These are phyloP conservation scores for Lithospermum erythrorhizon DNA, from an alignment of 257 asterid species.

Conservation along the genomic window DNA sequence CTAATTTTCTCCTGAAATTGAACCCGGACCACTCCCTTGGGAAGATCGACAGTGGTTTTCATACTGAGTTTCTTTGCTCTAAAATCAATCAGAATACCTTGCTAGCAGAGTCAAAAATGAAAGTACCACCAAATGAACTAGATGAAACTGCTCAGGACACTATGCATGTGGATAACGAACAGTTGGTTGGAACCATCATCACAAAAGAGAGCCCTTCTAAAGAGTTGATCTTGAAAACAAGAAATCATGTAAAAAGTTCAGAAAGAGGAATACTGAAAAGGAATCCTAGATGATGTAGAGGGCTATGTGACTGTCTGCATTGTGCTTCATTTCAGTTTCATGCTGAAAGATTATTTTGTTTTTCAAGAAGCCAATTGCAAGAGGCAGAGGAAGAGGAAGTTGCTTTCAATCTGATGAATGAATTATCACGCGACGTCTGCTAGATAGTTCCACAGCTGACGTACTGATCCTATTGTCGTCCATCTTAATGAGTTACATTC, in stretches of 20 bases:
- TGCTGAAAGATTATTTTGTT: constrained; percentile 72
- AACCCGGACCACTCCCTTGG: constrained; percentile 12
- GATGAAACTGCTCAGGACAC: constrained; percentile 1
- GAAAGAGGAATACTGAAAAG: constrained; percentile 60
- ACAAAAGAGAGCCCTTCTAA: constrained; percentile 12
- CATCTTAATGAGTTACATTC: constrained; percentile 30
- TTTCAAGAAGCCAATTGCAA: constrained; percentile 71
- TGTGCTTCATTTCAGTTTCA: constrained; percentile 82
- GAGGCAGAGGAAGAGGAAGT: constrained; percentile 79
- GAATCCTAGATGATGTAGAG: constrained; percentile 73
- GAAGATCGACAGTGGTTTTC: constrained; percentile 4
- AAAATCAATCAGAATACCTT: constrained; percentile 6
- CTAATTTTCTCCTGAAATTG: constrained; percentile 7
- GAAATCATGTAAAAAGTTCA: constrained; percentile 13
- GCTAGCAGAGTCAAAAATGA: constrained; percentile 5
- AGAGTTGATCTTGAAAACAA: constrained; percentile 13
- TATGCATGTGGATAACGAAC: constrained; percentile 1
- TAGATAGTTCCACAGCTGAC: constrained; percentile 31
- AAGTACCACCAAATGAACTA: constrained; percentile 3
- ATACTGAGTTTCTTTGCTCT: constrained; percentile 14
- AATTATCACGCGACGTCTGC: constrained; percentile 42
- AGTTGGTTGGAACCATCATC: not conserved
- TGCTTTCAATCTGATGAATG: constrained; percentile 48
- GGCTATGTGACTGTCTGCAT: constrained; percentile 66
- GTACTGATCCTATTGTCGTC: constrained; percentile 17